phyloP scores from a whole-genome alignment of 768 basidiomycete species.

The Boletus huronensis region DNA sequence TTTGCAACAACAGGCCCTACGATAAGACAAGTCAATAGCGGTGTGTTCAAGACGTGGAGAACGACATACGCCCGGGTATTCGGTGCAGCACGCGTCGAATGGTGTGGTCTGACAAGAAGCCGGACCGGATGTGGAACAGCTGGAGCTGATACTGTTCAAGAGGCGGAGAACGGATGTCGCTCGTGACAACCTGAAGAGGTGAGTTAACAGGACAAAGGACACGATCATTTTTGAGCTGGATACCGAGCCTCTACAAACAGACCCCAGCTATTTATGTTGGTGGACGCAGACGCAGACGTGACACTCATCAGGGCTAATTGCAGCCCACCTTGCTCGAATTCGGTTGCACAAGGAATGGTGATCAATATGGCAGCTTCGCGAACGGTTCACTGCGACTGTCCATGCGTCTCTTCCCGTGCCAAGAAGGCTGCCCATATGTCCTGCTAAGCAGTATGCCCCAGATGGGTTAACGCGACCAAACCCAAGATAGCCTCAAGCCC shows the following conservation, averaged over 20 bases:
- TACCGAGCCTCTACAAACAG: background rate
- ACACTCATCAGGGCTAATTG: background rate
- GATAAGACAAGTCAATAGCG: background rate
- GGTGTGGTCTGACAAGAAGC: conserved; percentile 51
- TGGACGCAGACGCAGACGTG: background rate
- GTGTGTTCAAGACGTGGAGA: background rate
- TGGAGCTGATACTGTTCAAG: conserved; percentile 40
- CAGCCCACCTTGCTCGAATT: background rate
- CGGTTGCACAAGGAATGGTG: background rate
- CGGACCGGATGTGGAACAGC: conserved; percentile 49
- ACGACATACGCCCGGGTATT: conserved; percentile 55
- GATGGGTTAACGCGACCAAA: background rate
- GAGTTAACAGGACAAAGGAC: conserved; percentile 20
- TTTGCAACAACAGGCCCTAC: conserved; percentile 60
- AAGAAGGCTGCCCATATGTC: background rate
- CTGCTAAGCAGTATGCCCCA: background rate
- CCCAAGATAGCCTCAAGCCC: background rate
- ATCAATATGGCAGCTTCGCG: background rate
- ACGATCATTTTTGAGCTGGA: conserved; percentile 3
- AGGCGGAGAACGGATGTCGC: conserved; percentile 20
- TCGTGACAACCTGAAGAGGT: conserved; percentile 17
- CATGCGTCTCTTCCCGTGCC: background rate
- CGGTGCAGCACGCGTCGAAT: conserved; percentile 58
- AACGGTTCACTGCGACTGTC: background rate
- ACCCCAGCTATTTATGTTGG: conserved; percentile 15